These are phyloP conservation scores for Penicillium soppii DNA, from an alignment of 495 filamentous ascomycete species.

Conservation along the genomic window DNA sequence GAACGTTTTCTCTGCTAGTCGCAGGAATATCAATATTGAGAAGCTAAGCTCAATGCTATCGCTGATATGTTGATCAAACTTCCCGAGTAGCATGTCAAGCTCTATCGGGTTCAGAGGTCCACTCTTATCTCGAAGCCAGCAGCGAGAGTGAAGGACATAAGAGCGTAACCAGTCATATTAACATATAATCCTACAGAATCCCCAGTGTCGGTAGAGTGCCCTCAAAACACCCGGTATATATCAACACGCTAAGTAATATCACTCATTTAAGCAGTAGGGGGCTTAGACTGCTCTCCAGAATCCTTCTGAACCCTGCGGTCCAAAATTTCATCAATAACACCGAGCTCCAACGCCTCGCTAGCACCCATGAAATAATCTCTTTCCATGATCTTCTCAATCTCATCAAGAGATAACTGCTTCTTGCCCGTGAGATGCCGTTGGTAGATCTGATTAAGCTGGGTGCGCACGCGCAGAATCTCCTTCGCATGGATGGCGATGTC, in stretches of 20 bases:
- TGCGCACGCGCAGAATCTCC: conserved; percentile 85
- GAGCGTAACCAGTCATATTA: background rate
- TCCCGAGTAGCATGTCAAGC: too few relatives aligned
- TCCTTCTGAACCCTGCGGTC: conserved; percentile 52
- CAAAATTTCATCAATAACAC: conserved; percentile 88
- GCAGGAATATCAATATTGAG: too few relatives aligned
- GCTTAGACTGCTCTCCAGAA: conserved; percentile 20
- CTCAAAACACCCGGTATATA: background rate
- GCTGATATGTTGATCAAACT: too few relatives aligned
- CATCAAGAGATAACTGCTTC: conserved; percentile 67
- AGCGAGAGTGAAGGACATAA: background rate
- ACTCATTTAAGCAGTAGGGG: conserved; percentile 14
- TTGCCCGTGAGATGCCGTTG: conserved; percentile 72
- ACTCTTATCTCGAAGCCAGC: too few relatives aligned
- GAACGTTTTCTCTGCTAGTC: too few relatives aligned
- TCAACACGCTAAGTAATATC: background rate
- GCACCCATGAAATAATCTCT: conserved; percentile 92
- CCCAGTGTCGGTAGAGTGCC: background rate
- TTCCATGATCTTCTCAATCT: conserved; percentile 93
- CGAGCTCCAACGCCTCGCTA: conserved; percentile 81
- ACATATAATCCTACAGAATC: background rate
- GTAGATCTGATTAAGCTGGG: conserved; percentile 88
- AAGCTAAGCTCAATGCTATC: too few relatives aligned
- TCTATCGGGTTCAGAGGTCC: too few relatives aligned
- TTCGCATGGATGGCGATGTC: conserved; percentile 97